Evolutionary conservation across 139 green algal genomes (phyloP), one percentile per base, ranked within the genome.

Genomic region (Chlorella sorokiniana): DNA sequence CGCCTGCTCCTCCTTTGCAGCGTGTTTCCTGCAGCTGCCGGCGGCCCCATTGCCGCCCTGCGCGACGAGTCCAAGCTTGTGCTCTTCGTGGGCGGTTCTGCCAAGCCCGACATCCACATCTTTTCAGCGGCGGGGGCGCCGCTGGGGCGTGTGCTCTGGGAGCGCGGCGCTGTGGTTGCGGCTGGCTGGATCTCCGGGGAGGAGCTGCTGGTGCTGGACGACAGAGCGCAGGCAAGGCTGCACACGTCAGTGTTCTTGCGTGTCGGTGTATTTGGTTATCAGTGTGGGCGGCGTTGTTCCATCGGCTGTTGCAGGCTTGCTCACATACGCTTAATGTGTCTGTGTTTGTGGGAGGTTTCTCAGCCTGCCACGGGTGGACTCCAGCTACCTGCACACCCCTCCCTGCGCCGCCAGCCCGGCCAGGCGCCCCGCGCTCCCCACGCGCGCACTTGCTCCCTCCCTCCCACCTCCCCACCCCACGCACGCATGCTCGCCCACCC

Each of bases 21-120:
- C 33, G 35, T 85, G 27, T 86, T 83, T 40, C 86, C 62, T 22
- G 88, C 89, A 0, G 76, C 82, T 0, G 95, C 88, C 83, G 95
- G 93, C 11, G 95, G 95, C 10, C 95, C 94, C 18, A 90, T 98
- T 23, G 95, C 94, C 0, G 84, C 87, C 25, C 83, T 96, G 18
- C 85, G 94, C 0, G 95, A 98, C 83, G 93, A 97, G 44, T 73
- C 74, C 29, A 92, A 94, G 71, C 87, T 96, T 27, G 85, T 97
- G 48, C 77, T 95, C 16, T 80, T 84, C n/a, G 37, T 83, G 56
- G 84, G 84, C 2, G 45, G 59, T 2, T 44, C 67, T 29, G 25
- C 81, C 41, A 41, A 37, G 38, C 61, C 78, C 3, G 78, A 85
- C 48, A 68, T 88, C 27, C 79, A 90, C 16, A 91, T 95, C 0